Base-by-base conservation (phyloP, 2,329 filamentous ascomycete genomes). In the Colletotrichum sp. region DNA sequence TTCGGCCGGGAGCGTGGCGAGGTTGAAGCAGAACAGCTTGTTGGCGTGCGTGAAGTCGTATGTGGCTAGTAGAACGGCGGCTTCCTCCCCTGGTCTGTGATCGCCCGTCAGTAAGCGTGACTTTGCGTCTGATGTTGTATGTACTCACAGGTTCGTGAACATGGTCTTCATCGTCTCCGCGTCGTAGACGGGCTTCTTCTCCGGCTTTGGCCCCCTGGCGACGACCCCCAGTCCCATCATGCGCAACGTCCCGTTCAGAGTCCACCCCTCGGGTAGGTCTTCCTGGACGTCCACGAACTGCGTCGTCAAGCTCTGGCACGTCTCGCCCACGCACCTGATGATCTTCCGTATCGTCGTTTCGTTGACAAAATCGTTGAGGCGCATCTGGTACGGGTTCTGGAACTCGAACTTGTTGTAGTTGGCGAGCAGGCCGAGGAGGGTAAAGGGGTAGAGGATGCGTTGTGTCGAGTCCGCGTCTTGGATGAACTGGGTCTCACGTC, bases 371-470 rank as follows among this genome's bases (percentile, higher is more conserved):
- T 98, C 96, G 78, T 96, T 95, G 18, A 99, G 89, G 33, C 96
- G 94, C 76, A 97, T 87, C 79, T 97, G 93, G 79, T 99, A 99
- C 1, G 96, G 96, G 78, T 99, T 99, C 81, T 98, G 96, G 71
- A 97, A 96, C 83, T 99, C 97, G 80, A 99, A 99, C 83, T 98
- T 99, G 89, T 99, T 98, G 89, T 98, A 98, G 84, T 98, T 99
- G 76, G 95, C 94, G 67, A 99, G 87, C 6, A 98, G 88, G 15
- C 96, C 96, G 24, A 98, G 88, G 12, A 98, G 89, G 16, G 93
- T 91, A 77, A 98, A 95, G 0, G 96, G 93, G 72, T 94, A 90
- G 57, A 95, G 90, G 72, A 90, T 91, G 79, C 89, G 88, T 21
- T 87, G 85, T 38, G 90, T 87, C 29, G 89, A 88, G 74, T 95